Percentiles rank a stretch among this genome's conserved stretches.
phyloP scores from a whole-genome alignment of 805 yeast genomes.

The Yarrowia phangngaensis region DNA sequence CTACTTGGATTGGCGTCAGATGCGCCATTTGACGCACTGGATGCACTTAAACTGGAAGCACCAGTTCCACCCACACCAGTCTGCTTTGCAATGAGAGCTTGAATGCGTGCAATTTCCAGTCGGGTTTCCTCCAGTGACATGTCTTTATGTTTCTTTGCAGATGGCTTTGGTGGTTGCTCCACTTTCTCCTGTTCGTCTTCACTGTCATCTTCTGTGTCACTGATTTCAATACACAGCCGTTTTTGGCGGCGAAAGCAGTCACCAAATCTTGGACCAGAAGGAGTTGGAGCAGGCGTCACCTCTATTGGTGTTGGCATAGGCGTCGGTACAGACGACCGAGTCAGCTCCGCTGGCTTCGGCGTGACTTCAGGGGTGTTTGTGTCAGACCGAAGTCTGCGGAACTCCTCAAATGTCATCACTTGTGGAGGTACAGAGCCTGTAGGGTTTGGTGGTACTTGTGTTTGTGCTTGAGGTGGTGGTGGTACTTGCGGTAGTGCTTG shows the following conservation, averaged over 20 bases:
- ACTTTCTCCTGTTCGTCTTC: no score
- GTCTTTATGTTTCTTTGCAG: constrained; percentile 8
- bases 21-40: not conserved
- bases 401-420: constrained; percentile 10
- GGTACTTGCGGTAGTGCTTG: not conserved
- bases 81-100: constrained; percentile 20
- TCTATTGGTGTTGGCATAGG: not conserved
- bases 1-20: not conserved
- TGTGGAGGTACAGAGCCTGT: no score
- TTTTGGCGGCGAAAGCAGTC: constrained; percentile 17
- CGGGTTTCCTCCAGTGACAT: constrained; percentile 22
- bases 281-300: not conserved
- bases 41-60: not conserved
- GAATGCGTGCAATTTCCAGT: constrained; percentile 25
- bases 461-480: not conserved
- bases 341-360: no score
- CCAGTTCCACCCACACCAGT: not conserved
- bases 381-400: not conserved
- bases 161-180: no score
- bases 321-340: no score
- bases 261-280: not conserved
- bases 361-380: constrained; percentile 1
- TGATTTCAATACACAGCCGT: constrained; percentile 16
- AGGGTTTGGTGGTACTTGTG: not conserved
- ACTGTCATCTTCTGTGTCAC: constrained; percentile 7